Percentiles rank a stretch among this genome's conserved stretches.
Evolutionary conservation across 2,329 filamentous ascomycete species (phyloP).

Genomic region (Clarireedia sp.): DNA sequence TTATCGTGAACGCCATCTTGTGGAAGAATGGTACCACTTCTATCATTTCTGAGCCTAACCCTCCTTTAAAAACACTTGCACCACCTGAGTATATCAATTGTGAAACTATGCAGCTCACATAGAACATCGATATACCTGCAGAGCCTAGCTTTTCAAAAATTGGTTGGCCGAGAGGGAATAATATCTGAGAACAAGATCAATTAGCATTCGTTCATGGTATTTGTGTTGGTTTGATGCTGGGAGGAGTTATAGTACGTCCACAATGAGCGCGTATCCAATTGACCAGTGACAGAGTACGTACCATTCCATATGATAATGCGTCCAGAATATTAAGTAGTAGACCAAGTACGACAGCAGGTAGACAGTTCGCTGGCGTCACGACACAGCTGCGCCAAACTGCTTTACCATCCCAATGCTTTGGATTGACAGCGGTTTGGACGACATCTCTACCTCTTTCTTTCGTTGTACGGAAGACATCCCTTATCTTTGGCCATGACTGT

Average conservation of each 20-base stretch:
- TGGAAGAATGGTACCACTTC: slow-evolving; percentile 99
- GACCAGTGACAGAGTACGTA: background rate
- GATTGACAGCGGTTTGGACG: slow-evolving; percentile 40
- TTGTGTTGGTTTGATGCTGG: background rate
- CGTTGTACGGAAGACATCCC: slow-evolving; percentile 19
- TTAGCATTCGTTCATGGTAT: background rate
- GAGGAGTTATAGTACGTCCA: background rate
- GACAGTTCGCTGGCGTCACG: slow-evolving; percentile 57
- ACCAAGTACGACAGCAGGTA: slow-evolving; percentile 84
- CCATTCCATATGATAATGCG: slow-evolving; percentile 78
- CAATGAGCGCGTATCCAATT: background rate
- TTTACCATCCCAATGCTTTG: slow-evolving; percentile 64
- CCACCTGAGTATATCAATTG: slow-evolving; percentile 81
- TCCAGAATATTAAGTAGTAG: slow-evolving; percentile 88
- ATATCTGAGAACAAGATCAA: slow-evolving; percentile 43
- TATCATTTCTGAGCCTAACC: slow-evolving; percentile 93
- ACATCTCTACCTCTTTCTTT: slow-evolving; percentile 15
- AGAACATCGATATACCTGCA: slow-evolving; percentile 97
- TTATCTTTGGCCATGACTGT: slow-evolving; percentile 25
- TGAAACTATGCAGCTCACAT: slow-evolving; percentile 91
- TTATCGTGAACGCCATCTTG: slow-evolving; percentile 91
- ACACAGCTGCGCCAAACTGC: slow-evolving; percentile 57
- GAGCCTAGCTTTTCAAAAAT: slow-evolving; percentile 81
- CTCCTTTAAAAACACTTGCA: slow-evolving; percentile 82
- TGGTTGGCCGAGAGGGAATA: slow-evolving; percentile 83